Percentiles rank a stretch among this genome's conserved stretches.
These are phyloP conservation scores for Rossbeevera mucosa DNA, from an alignment of 768 basidiomycete genomes.

Conservation along the genomic window DNA sequence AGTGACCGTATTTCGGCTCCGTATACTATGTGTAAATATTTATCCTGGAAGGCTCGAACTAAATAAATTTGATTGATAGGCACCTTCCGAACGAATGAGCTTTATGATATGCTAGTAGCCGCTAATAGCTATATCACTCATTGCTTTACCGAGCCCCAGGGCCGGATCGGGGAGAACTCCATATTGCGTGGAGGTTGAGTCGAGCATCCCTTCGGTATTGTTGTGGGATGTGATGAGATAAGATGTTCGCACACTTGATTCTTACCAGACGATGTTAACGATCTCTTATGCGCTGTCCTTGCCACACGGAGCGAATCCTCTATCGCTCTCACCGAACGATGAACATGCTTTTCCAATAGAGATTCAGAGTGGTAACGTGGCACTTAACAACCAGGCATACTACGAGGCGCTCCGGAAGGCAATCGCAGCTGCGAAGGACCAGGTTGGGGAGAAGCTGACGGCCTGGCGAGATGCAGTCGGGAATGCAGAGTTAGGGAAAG, in stretches of 20 bases:
- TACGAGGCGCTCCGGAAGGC: conserved; percentile 48
- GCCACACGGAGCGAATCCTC: conserved; percentile 14
- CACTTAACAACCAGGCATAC: conserved; percentile 28
- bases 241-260: background rate
- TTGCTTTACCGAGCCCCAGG: too few species aligned
- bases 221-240: conserved; percentile 22
- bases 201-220: too few species aligned
- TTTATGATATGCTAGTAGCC: too few species aligned
- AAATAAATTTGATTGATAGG: too few species aligned
- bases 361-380: conserved; percentile 19
- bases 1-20: too few species aligned
- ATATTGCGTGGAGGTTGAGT: too few species aligned
- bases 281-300: conserved; percentile 22
- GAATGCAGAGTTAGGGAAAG: conserved; percentile 57
- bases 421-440: conserved; percentile 48
- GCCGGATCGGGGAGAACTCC: too few species aligned
- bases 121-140: too few species aligned
- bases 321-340: conserved; percentile 19
- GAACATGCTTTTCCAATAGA: conserved; percentile 24
- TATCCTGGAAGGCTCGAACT: too few species aligned
- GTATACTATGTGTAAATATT: too few species aligned
- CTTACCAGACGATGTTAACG: conserved; percentile 11
- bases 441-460: conserved; percentile 65
- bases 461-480: conserved; percentile 73
- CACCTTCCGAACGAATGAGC: too few species aligned